These are phyloP conservation scores for Seiridium unicorne DNA, from an alignment of 2,329 filamentous ascomycete genomes.

Conservation along the genomic window DNA sequence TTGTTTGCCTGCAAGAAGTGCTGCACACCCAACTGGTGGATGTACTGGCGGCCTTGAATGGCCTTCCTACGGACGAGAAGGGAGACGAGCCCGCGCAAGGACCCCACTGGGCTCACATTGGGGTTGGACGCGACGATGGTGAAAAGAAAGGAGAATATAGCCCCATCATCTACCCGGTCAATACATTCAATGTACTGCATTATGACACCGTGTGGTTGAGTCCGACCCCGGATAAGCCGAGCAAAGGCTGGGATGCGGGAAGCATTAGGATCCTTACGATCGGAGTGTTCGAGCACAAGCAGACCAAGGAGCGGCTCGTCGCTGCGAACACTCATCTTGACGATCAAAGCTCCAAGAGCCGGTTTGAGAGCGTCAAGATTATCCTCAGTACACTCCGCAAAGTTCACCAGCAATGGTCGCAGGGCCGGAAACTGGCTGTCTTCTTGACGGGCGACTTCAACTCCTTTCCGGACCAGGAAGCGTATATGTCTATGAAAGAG, in stretches of 20 bases:
- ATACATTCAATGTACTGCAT: conserved; percentile 56
- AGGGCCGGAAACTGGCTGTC: conserved; percentile 38
- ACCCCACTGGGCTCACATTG: conserved; percentile 57
- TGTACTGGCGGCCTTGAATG: conserved; percentile 30
- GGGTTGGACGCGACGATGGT: conserved; percentile 66
- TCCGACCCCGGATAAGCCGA: conserved; percentile 65
- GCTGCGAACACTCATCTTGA: conserved; percentile 72
- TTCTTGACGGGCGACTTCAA: conserved; percentile 71
- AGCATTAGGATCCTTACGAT: conserved; percentile 61
- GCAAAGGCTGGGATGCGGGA: conserved; percentile 69
- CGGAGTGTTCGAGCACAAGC: conserved; percentile 54
- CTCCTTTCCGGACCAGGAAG: conserved; percentile 55
- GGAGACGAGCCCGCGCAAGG: conserved; percentile 45
- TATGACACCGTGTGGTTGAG: conserved; percentile 75
- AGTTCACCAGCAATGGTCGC: conserved; percentile 37
- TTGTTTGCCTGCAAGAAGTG: conserved; percentile 71
- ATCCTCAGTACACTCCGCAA: conserved; percentile 44
- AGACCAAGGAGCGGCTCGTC: conserved; percentile 47
- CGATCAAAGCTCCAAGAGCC: conserved; percentile 53
- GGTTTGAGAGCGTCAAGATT: conserved; percentile 57
- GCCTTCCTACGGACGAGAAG: not conserved
- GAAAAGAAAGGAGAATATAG: conserved; percentile 71
- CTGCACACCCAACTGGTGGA: conserved; percentile 61
- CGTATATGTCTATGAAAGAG: conserved; percentile 44
- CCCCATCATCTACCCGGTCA: conserved; percentile 72